Evolutionary conservation across 257 asterid species (phyloP).

Genomic region (Solanum paucissectum): DNA sequence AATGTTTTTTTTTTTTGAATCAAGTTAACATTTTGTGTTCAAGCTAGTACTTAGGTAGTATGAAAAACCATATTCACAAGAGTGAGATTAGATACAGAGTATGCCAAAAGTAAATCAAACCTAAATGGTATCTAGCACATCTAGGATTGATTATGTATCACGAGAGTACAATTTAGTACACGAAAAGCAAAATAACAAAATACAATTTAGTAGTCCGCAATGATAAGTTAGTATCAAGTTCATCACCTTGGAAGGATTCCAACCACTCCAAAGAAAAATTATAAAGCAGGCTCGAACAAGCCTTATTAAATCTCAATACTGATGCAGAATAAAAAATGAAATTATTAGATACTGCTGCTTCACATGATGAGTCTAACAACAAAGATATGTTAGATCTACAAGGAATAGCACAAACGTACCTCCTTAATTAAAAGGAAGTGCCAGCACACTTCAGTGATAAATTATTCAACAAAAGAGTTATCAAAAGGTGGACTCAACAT

Average conservation of each 20-base stretch:
- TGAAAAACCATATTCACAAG: background rate
- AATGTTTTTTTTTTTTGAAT: no score
- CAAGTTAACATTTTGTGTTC: background rate
- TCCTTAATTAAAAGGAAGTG: background rate
- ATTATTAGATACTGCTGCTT: background rate
- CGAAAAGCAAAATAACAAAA: background rate
- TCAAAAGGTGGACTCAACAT: background rate
- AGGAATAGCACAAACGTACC: background rate
- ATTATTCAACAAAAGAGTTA: no score
- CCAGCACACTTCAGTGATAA: background rate
- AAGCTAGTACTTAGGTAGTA: background rate
- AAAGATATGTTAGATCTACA: background rate
- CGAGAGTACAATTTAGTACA: background rate
- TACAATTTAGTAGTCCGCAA: background rate
- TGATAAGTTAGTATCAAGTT: no score
- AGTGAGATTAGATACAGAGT: background rate
- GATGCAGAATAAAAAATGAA: no score
- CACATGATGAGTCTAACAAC: background rate
- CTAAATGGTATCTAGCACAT: background rate
- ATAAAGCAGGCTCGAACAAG: background rate
- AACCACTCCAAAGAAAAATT: background rate
- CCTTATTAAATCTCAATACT: background rate
- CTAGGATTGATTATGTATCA: background rate
- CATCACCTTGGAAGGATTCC: background rate
- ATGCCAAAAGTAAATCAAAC: background rate